phyloP scores from a whole-genome alignment of 2,329 filamentous ascomycete species.

The Cercospora berteroae region DNA sequence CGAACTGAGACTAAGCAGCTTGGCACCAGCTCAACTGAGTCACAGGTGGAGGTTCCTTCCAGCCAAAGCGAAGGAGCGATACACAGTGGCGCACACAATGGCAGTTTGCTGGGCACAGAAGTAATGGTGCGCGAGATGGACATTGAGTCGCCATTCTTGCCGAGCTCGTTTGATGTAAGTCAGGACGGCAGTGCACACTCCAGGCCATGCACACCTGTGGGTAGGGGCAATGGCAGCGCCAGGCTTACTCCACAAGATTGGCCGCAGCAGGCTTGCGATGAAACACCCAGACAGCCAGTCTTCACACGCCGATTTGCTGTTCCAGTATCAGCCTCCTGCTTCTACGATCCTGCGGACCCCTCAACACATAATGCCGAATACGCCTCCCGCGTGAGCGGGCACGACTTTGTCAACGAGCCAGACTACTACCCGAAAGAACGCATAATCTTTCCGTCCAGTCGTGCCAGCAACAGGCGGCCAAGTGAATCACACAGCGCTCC shows the following conservation, averaged over 20 bases:
- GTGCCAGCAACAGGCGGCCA: not conserved
- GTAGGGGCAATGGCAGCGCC: not conserved
- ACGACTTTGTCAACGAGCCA: conserved; percentile 40
- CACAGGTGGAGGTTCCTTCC: not conserved
- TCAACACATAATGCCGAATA: conserved; percentile 49
- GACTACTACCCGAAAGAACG: conserved; percentile 22
- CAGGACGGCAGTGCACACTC: conserved; percentile 38
- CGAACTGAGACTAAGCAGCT: conserved; percentile 1
- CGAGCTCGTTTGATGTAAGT: conserved; percentile 39
- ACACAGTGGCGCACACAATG: conserved; percentile 5
- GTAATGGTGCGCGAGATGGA: conserved; percentile 50
- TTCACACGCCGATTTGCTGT: conserved; percentile 48
- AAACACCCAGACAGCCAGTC: conserved; percentile 18
- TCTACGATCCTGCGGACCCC: conserved; percentile 45
- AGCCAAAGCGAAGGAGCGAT: not conserved
- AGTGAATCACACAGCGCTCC: not conserved
- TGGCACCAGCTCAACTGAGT: conserved; percentile 6
- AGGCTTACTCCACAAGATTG: not conserved
- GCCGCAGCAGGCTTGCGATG: not conserved
- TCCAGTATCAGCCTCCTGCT: conserved; percentile 46
- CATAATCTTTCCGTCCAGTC: not conserved
- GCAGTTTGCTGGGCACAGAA: conserved; percentile 49
- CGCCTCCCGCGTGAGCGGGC: conserved; percentile 46
- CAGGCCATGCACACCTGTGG: conserved; percentile 30
- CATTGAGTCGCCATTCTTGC: conserved; percentile 46